Evolutionary conservation across 2,329 filamentous ascomycete species (phyloP).

Genomic region (Achaetomium macrosporum): DNA sequence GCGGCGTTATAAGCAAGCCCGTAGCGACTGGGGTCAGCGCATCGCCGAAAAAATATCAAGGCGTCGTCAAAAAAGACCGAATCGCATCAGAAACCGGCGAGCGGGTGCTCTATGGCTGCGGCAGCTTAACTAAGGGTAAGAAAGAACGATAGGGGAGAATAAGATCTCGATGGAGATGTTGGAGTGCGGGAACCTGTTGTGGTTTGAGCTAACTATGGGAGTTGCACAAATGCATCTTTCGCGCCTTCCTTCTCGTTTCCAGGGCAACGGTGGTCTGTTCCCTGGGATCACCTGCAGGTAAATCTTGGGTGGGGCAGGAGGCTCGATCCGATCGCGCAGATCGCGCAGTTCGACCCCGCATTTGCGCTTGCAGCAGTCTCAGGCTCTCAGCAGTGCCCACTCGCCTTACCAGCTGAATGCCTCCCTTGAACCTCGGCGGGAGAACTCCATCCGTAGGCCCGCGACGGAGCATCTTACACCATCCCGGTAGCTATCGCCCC

Average conservation of each 20-base stretch:
- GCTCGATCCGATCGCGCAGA: constrained; percentile 4
- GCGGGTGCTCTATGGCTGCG: background rate
- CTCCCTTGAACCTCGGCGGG: background rate
- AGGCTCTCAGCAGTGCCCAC: background rate
- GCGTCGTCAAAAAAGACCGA: constrained; percentile 1
- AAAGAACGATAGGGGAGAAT: background rate
- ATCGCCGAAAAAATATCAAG: constrained; percentile 12
- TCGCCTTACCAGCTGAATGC: background rate
- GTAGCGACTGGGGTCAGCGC: constrained; percentile 11
- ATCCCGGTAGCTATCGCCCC: no score
- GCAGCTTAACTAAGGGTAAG: constrained; percentile 1
- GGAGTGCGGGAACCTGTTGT: constrained; percentile 9
- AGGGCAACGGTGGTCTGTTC: constrained; percentile 14
- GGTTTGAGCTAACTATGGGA: constrained; percentile 12
- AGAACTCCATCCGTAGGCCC: no score
- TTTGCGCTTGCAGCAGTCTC: constrained; percentile 1
- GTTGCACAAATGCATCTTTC: constrained; percentile 13
- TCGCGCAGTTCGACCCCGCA: constrained; percentile 10
- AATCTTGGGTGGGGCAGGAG: constrained; percentile 8
- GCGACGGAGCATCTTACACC: no score
- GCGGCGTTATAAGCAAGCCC: constrained; percentile 2
- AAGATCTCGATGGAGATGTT: background rate
- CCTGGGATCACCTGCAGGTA: background rate
- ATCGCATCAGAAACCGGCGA: constrained; percentile 1
- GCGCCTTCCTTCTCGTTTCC: constrained; percentile 9